Evolutionary conservation across 345 rosid genomes (phyloP), one percentile per base, ranked within the genome.

Genomic region (Brassica incana): DNA sequence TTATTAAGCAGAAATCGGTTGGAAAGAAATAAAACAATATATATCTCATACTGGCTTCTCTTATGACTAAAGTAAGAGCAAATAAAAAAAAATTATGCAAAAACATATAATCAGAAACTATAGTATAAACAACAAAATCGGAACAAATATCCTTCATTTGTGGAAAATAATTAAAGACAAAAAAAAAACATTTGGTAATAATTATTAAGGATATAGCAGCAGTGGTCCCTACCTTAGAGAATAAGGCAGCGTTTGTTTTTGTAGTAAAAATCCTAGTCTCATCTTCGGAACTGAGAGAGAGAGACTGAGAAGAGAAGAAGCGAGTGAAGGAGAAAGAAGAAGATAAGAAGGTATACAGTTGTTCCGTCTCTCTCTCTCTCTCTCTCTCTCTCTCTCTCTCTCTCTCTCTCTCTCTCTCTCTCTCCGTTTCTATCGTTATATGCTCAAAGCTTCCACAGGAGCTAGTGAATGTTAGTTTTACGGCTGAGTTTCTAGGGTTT

Each of bases 401-500:
- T 45, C 52, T 11, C 52, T 12, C 52, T 12, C 5, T 45, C 52
- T 45, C 48, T 40, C 48, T 10, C 48, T 20, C 23, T 20, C 23
- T 20, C 23, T 20, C 23, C 48, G 3, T 40, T 40, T 40, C 14
- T 10, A 2, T 40, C 14, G 14, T 10, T 40, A 40, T 40, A 12
- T 40, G 52, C 52, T 45, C 5, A 12, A 45, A 45, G 54, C 54
- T 45, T 45, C 54, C 2, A 12, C 14, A 45, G 1, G 0, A 45
- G 15, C 2, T 45, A 45, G 1, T 12, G 15, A 45, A 2, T 45
- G 54, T 45, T 45, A 45, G 15, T 45, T 3, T 12, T 45, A 45
- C 1, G 15, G 15, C 15, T 58, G 35, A 65, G 40, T 56, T 52
- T 65, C 72, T 3, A 32, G 76, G 66, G 38, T 72, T 66, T 67